Evolutionary conservation across 805 yeast species (phyloP), one percentile per base, ranked within the genome.

Genomic region (Metschnikowia henanensis): DNA sequence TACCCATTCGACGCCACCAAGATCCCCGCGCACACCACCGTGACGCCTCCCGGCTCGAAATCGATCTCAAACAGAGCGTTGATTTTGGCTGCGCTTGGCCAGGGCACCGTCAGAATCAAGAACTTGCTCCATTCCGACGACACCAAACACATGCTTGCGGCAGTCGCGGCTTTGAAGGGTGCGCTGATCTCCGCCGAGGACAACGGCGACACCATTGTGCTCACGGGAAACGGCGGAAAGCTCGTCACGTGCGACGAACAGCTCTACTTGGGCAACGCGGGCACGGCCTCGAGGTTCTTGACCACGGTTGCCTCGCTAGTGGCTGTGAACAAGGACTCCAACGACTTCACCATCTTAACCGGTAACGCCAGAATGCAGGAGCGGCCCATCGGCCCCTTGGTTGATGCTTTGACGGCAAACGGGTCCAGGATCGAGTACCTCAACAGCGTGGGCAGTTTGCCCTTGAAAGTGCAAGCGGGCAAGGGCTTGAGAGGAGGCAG

Each of bases 281-380:
- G 99, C 53, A 94, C 99, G 34, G 98, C 99, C 4, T 87, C 97
- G 5, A 79, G 99, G 58, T 94, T 94, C 64, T 76, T 94, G 60
- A 87, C 97, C 2, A 80, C 97, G 2, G 92, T 94, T 22, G 96
- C 96, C 16, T 78, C 96, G n/a, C 72, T 91, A 47, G 95, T 87
- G 5, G 72, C 77, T 17, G 38, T 57, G 22, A 70, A 81, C 22
- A 37, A 58, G 26, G 40, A 50, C n/a, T 42, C 60, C n/a, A 41
- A 50, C 30, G 69, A 75, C 26, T 59, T 71, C 46, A 81, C 90
- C 22, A 69, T 81, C 6, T 74, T 94, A 50, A 94, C 98, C 1
- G 99, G 99, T 54, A 94, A 94, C 65, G 84, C 87, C 38, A 80
- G 99, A 66, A 94, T 94, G 99, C 95, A 91, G 65, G 95, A 91